Evolutionary conservation across 768 basidiomycete species (phyloP).

Genomic region (Lactarius hengduanensis): DNA sequence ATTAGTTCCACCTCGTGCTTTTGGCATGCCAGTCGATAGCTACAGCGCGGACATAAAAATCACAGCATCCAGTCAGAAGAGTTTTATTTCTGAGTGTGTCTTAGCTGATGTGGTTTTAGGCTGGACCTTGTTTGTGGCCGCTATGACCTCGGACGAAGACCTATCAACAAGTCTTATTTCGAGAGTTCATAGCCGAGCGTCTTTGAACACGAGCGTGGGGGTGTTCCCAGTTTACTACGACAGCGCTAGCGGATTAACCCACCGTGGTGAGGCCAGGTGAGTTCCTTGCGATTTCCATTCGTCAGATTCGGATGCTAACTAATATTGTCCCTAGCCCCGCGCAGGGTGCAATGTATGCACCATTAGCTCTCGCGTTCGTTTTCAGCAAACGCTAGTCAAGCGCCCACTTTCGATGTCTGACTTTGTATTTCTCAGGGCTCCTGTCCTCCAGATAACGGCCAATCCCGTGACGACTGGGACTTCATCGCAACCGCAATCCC

Average conservation of each 20-base stretch:
- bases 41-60: neutral
- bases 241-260: neutral
- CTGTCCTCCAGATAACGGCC: slow-evolving; percentile 3
- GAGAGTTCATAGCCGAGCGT: slow-evolving; percentile 16
- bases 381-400: neutral
- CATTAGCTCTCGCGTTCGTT: slow-evolving; percentile 29
- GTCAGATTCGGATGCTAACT: neutral
- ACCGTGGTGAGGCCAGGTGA: slow-evolving; percentile 21
- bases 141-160: slow-evolving; percentile 2
- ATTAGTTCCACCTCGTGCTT: neutral
- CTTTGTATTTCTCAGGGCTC: neutral
- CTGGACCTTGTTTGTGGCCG: slow-evolving; percentile 22
- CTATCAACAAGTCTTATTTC: slow-evolving; percentile 14
- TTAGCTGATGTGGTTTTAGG: slow-evolving; percentile 11
- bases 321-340: slow-evolving; percentile 24
- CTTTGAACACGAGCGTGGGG: slow-evolving; percentile 1
- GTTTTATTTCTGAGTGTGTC: neutral
- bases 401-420: neutral
- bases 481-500: neutral
- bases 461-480: neutral
- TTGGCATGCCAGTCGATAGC: slow-evolving; percentile 21
- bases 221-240: slow-evolving; percentile 19
- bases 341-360: slow-evolving; percentile 31
- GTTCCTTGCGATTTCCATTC: neutral
- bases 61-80: slow-evolving; percentile 1